Evolutionary conservation across 148 eudicot species (phyloP).

Genomic region (Beta vulgaris): DNA sequence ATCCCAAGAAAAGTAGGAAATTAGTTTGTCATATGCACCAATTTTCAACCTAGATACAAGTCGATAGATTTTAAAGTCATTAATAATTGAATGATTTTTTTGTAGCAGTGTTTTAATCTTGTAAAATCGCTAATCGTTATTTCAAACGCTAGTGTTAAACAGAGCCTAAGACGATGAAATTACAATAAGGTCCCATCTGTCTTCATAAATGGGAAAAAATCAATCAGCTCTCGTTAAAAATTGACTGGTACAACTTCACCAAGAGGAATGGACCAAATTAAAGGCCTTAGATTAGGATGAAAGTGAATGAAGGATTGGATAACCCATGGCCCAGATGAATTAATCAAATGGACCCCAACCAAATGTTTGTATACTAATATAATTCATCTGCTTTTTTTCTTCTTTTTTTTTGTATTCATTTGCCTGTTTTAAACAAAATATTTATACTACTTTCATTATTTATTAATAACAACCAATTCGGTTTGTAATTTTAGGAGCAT

Average conservation of each 20-base stretch:
- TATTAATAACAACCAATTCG: too few species aligned
- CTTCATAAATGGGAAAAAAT: slow-evolving; percentile 4
- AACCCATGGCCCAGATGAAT: neutral
- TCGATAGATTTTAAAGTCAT: neutral
- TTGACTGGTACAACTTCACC: neutral
- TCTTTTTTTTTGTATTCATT: too few species aligned
- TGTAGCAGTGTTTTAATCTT: too few species aligned
- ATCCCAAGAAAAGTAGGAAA: too few species aligned
- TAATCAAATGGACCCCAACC: neutral
- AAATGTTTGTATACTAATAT: neutral
- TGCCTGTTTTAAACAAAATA: too few species aligned
- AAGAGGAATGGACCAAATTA: slow-evolving; percentile 16
- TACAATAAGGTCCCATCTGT: slow-evolving; percentile 17
- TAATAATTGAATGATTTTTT: neutral
- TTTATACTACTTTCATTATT: too few species aligned
- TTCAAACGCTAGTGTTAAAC: too few species aligned
- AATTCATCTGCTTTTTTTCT: too few species aligned
- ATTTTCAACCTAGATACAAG: neutral
- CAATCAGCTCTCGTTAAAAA: neutral
- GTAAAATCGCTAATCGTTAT: too few species aligned
- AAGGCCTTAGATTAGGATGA: neutral
- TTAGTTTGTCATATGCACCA: neutral
- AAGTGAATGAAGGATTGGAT: neutral
- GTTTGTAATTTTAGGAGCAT: too few species aligned
- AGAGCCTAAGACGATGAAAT: neutral